Evolutionary conservation across 2,329 filamentous ascomycete genomes (phyloP), one percentile per base, ranked within the genome.

Genomic region (Tolypocladium cylindrosporum): DNA sequence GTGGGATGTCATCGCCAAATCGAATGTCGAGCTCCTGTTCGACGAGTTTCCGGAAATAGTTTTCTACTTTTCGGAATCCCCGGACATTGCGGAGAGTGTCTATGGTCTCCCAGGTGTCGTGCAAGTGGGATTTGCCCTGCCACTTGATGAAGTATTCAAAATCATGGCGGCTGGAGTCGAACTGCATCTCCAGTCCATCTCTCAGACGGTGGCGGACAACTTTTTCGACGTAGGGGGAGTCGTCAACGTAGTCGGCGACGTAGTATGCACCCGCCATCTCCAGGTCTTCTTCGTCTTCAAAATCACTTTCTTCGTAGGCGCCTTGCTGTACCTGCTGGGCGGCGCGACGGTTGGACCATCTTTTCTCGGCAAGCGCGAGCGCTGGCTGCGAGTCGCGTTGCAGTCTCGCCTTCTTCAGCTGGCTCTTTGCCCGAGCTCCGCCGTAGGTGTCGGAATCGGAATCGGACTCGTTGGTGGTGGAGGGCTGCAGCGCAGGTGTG

Each of bases 131-230:
- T 73, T 91, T 90, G 64, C 88, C 90, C 73, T 97, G 90, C 94
- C 95, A 99, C 76, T 99, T 99, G 73, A 99, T 91, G 73, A 87
- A 83, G 65, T 80, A 99, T 68, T 97, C 91, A 66, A 94, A 97
- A 68, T 97, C 90, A 56, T 91, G 84, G 64, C 81, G 79, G 31
- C 73, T 78, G 2, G 79, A 70, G 54, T 90, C 86, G 57, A 77
- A 76, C 16, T 79, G 74, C 58, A 84, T 71, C 61, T 83, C 83
- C 53, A 82, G 74, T 19, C 81, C 90, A 40, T 90, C 87, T 70
- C 86, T 89, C 42, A 90, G 77, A 54, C 89, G 86, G 72, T 97
- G 92, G 63, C 95, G 90, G 57, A 99, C 83, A 56, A 99, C 88
- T 62, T 90, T 86, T 70, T 99, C 94, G 63, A 99, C 91, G 65